phyloP scores from a whole-genome alignment of 169 alveolate species.

The Babesia divergens region DNA sequence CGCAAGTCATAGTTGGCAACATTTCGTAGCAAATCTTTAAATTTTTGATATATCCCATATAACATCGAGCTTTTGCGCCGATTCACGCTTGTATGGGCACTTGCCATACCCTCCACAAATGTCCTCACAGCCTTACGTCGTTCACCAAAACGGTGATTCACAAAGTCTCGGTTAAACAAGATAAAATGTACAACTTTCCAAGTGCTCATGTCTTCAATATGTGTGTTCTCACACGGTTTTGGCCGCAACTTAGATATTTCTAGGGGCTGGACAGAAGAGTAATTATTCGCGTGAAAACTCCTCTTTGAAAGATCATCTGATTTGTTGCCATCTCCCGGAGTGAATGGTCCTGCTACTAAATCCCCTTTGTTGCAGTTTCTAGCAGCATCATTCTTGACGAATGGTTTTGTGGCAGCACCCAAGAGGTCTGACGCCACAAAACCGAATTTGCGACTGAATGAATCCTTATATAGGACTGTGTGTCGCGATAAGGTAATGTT shows the following conservation, averaged over 20 bases:
- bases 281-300: not conserved
- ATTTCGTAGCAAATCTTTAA: constrained; percentile 4
- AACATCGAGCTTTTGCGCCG: constrained; percentile 1
- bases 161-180: constrained; percentile 14
- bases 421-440: not conserved
- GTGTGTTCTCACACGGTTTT: not conserved
- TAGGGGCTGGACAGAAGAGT: not conserved
- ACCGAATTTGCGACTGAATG: constrained; percentile 17
- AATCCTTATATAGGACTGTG: constrained; percentile 3
- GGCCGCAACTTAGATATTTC: not conserved
- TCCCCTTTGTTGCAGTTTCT: too few relatives aligned
- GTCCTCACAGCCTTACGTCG: not conserved
- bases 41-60: constrained; percentile 18
- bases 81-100: not conserved
- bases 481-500: constrained; percentile 2
- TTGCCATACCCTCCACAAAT: not conserved
- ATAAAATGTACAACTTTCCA: constrained; percentile 8
- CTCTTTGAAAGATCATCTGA: not conserved
- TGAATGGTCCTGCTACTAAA: not conserved
- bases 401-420: not conserved
- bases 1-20: not conserved
- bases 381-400: not conserved
- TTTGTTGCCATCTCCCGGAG: not conserved
- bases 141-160: not conserved
- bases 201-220: not conserved